A percentile compares a stretch with the other conserved stretches of the same genome.
These are phyloP conservation scores for Cornus florida DNA, from an alignment of 148 eudicot species.

Conservation along the genomic window DNA sequence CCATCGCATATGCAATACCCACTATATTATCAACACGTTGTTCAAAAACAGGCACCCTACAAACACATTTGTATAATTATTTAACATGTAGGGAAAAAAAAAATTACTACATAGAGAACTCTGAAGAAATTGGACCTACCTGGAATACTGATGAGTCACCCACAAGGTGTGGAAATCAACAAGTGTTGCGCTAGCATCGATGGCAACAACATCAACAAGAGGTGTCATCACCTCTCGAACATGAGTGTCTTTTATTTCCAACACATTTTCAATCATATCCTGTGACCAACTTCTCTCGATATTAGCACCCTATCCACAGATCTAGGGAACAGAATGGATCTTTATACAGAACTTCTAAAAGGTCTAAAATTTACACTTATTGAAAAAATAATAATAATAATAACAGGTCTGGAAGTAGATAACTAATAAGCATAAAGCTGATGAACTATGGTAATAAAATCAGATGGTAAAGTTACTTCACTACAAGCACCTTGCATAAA, in stretches of 20 bases:
- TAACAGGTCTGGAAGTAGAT: not conserved
- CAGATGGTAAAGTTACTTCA: no score
- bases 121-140: slow-evolving; percentile 40
- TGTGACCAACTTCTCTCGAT: slow-evolving; percentile 30
- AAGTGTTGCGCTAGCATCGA: slow-evolving; percentile 90
- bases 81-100: slow-evolving; percentile 9
- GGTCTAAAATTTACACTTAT: no score
- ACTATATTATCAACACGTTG: slow-evolving; percentile 95
- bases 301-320: not conserved
- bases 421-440: no score
- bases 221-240: slow-evolving; percentile 99
- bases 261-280: slow-evolving; percentile 99
- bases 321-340: not conserved
- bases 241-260: slow-evolving; percentile 96
- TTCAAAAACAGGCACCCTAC: slow-evolving; percentile 95
- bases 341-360: not conserved
- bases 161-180: slow-evolving; percentile 84
- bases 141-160: slow-evolving; percentile 95
- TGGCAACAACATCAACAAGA: slow-evolving; percentile 97
- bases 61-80: slow-evolving; percentile 11
- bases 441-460: no score
- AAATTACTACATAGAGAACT: not conserved
- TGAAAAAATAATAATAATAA: no score
- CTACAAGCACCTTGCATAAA: no score
- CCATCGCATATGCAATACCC: slow-evolving; percentile 99